phyloP scores from a whole-genome alignment of 352 stramenopile species.

The Phytophthora pini region DNA sequence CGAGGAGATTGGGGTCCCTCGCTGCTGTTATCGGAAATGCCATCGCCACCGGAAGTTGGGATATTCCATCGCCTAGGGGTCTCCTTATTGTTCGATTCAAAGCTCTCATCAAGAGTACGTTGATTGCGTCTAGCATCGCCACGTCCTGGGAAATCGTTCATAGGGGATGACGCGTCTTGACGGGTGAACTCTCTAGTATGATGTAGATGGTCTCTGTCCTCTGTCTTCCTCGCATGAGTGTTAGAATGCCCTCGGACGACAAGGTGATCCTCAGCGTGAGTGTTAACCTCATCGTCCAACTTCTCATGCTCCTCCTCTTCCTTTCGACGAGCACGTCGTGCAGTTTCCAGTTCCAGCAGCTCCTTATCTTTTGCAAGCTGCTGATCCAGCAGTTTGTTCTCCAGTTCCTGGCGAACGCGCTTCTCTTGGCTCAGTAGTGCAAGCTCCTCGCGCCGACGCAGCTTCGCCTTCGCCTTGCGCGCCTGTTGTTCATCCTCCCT shows the following conservation, averaged over 20 bases:
- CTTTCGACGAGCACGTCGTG: slow-evolving; percentile 35
- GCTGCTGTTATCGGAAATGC: background rate
- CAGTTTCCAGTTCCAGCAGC: slow-evolving; percentile 47
- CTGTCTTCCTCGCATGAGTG: background rate
- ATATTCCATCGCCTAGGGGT: slow-evolving; percentile 10
- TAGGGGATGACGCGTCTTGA: slow-evolving; percentile 2
- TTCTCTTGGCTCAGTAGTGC: slow-evolving; percentile 60
- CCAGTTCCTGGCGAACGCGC: slow-evolving; percentile 58
- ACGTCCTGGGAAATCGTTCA: background rate
- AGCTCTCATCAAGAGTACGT: slow-evolving; percentile 13
- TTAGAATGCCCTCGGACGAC: slow-evolving; percentile 4
- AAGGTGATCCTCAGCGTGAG: slow-evolving; percentile 18
- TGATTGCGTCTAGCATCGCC: background rate
- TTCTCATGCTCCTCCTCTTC: slow-evolving; percentile 36
- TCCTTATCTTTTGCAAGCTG: slow-evolving; percentile 54
- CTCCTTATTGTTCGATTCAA: slow-evolving; percentile 14
- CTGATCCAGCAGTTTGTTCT: slow-evolving; percentile 53
- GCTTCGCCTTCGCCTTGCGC: slow-evolving; percentile 36
- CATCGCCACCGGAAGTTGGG: slow-evolving; percentile 12
- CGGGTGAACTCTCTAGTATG: slow-evolving; percentile 3
- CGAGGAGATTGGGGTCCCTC: slow-evolving; percentile 10
- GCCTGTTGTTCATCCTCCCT: slow-evolving; percentile 64
- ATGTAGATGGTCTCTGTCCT: background rate
- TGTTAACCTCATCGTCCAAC: slow-evolving; percentile 35
- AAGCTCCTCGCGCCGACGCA: slow-evolving; percentile 49